Conservation (phyloP, 2,329 filamentous ascomycete genomes). For the Cryphonectria parasitica region DNA sequence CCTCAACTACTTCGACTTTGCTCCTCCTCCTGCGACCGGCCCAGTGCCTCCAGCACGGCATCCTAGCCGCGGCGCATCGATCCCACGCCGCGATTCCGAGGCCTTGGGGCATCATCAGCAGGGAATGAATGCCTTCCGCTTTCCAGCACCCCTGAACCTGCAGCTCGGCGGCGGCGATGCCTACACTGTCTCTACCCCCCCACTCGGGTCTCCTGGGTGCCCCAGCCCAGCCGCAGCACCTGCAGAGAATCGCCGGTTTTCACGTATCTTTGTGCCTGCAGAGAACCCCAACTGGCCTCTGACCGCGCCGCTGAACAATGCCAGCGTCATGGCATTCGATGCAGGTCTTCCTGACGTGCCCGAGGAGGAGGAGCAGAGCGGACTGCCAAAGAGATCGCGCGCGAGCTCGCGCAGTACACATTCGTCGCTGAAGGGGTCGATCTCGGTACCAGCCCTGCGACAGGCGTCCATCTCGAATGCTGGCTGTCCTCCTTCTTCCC, state of each 20-base stretch:
- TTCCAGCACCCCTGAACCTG: conserved; percentile 46
- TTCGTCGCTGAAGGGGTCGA: conserved; percentile 57
- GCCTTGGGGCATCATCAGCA: conserved; percentile 45
- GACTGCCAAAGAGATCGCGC: conserved; percentile 43
- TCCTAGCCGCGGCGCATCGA: conserved; percentile 55
- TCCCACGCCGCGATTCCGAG: conserved; percentile 49
- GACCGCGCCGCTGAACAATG: conserved; percentile 39
- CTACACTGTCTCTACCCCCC: conserved; percentile 30
- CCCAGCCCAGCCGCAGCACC: conserved; percentile 30
- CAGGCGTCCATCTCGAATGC: conserved; percentile 21
- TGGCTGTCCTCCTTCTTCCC: conserved; percentile 32
- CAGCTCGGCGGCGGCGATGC: conserved; percentile 30
- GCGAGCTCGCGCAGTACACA: conserved; percentile 51
- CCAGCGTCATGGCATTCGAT: conserved; percentile 40
- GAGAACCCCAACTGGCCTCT: conserved; percentile 52
- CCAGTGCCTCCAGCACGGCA: conserved; percentile 54
- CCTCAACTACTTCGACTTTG: conserved; percentile 33
- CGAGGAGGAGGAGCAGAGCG: conserved; percentile 62
- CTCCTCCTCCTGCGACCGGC: conserved; percentile 35
- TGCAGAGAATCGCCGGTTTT: conserved; percentile 32
- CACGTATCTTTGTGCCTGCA: conserved; percentile 46
- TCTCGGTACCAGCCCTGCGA: conserved; percentile 52
- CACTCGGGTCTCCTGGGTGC: conserved; percentile 36
- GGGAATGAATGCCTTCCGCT: conserved; percentile 50
- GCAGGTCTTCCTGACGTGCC: conserved; percentile 60